Conservation (phyloP, 176 grass and related monocot genomes). For the Guadua angustifolia region DNA sequence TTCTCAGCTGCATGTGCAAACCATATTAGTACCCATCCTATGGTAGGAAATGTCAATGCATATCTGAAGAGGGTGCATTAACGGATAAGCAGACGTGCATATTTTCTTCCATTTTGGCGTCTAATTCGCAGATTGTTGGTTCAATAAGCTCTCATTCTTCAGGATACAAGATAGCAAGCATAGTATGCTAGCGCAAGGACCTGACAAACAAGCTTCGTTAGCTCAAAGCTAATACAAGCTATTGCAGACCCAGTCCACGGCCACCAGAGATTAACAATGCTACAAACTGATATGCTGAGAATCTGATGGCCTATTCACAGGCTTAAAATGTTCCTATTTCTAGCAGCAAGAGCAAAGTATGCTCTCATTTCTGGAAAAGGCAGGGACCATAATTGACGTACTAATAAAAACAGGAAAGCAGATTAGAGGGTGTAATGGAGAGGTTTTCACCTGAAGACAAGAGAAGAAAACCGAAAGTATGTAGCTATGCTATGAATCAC, state of each 20-base stretch:
- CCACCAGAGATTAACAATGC: neutral
- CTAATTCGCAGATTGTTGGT: conserved; percentile 78
- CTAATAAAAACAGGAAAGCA: conserved; percentile 14
- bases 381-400: conserved; percentile 15
- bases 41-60: neutral
- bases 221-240: neutral
- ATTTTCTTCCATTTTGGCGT: conserved; percentile 97
- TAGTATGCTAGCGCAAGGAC: conserved; percentile 90
- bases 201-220: conserved; percentile 49
- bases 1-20: conserved; percentile 71
- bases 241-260: neutral
- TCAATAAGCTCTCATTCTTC: conserved; percentile 92
- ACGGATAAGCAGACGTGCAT: neutral
- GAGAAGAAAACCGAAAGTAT: conserved; percentile 97
- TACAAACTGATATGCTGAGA: neutral
- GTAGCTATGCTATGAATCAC: no score
- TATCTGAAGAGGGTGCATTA: neutral
- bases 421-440: neutral
- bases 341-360: conserved; percentile 7
- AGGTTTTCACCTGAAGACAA: conserved; percentile 70
- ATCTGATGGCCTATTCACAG: conserved; percentile 19
- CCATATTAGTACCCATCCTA: neutral
- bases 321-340: conserved; percentile 1
- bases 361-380: neutral
- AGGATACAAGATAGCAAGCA: no score